Base-by-base conservation (phyloP, 1,284 basidiomycete genomes). In the Lentinula novae-zelandiae region DNA sequence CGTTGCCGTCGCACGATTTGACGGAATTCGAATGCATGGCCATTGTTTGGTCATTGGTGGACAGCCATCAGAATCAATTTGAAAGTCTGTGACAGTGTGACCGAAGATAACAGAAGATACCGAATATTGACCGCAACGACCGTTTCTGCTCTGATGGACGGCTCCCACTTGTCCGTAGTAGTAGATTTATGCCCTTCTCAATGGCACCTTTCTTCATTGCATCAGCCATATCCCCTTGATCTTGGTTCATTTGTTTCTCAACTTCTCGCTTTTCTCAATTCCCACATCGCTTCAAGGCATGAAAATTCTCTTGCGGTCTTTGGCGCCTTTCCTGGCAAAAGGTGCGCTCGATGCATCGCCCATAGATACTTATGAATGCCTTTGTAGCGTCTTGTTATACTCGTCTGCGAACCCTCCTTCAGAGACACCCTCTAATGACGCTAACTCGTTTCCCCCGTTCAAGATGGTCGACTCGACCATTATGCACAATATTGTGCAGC, bases 271-370 rank as follows among this genome's bases (percentile, higher is more conserved):
- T 97, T 98, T 68, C 78, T 96, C 67, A 98, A 99, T 69, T 86
- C 95, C 0, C 95, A 98, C 75, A 83, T 96, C 62, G 95, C 95
- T 0, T 84, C 89, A 67, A 86, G 90, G 65, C 91, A 96, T 76
- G 94, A 96, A 68, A 99, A 98, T 72, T 87, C 91, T 5, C 79
- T 98, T 15, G 92, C 95, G 3, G 90, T 98, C 50, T 97, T 95
- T 71, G 96, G 88, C 6, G 95, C 94, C 5, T 82, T 93, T 61
- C 90, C 90, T 2, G 87, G 87, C 5, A 90, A 90, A 70, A 92
- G 87, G 87, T 89, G 63, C 65, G 82, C 76, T 27, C 3, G 9
- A 17, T 12, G 33, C 55, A 60, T 44, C 42, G 33, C 31, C 15
- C 27, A 38, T n/a, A 53, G 34, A 64, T 34, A 57, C 62, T 36